Conservation (phyloP, 192 early-diverging fungal species). For the Entomortierella parvispora region DNA sequence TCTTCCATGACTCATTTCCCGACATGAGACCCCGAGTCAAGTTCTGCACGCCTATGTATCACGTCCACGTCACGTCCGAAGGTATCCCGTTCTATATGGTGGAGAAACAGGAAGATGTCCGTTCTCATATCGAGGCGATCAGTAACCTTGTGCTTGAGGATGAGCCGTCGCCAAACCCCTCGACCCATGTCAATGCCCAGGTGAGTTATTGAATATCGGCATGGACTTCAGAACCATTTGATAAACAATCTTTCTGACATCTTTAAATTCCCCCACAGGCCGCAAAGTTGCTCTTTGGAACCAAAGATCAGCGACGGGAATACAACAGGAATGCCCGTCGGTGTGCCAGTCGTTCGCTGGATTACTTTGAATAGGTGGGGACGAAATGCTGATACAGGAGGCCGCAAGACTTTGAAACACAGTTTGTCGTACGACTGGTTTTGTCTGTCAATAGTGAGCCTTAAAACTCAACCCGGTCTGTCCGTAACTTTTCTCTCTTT, state of each 20-base stretch:
- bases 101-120: slow-evolving; percentile 64
- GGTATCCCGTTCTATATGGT: slow-evolving; percentile 67
- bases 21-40: slow-evolving; percentile 62
- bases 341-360: slow-evolving; percentile 45
- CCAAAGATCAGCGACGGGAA: slow-evolving; percentile 50
- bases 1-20: slow-evolving; percentile 67
- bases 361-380: slow-evolving; percentile 41
- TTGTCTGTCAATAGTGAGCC: no score
- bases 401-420: no score
- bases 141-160: slow-evolving; percentile 53
- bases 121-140: slow-evolving; percentile 61
- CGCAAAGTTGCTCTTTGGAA: slow-evolving; percentile 42
- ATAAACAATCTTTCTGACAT: neutral
- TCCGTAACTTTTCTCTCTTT: neutral
- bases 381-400: no score
- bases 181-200: slow-evolving; percentile 39
- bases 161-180: slow-evolving; percentile 48
- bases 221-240: no score
- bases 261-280: slow-evolving; percentile 11
- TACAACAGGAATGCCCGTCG: slow-evolving; percentile 48
- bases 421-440: no score
- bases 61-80: slow-evolving; percentile 66
- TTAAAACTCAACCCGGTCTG: no score
- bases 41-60: slow-evolving; percentile 68
- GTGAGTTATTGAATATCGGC: slow-evolving; percentile 11